phyloP scores from a whole-genome alignment of 306 rosid species.

The Acacia crassicarpa region DNA sequence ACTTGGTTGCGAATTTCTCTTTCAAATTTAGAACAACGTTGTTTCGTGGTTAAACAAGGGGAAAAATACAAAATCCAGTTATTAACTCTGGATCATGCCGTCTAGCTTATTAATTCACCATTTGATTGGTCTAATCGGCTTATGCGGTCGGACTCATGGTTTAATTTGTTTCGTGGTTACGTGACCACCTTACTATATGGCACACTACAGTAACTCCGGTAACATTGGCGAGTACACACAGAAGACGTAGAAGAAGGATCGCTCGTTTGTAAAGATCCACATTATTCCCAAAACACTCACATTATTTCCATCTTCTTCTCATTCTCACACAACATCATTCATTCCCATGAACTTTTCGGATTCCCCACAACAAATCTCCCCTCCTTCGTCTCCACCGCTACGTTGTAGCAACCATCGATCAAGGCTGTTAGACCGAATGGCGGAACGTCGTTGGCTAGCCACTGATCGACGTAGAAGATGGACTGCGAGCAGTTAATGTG shows the following conservation, averaged over 20 bases:
- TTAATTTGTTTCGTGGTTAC: too few species aligned
- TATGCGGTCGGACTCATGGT: too few species aligned
- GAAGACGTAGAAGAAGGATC: too few species aligned
- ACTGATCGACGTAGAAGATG: slow-evolving; percentile 28
- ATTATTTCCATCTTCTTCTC: not conserved
- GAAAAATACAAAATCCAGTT: too few species aligned
- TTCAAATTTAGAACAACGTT: too few species aligned
- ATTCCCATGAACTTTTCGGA: not conserved
- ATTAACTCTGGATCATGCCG: too few species aligned
- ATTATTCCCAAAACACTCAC: not conserved
- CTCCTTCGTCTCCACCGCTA: not conserved
- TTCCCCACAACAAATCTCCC: slow-evolving; percentile 16
- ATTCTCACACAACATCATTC: not conserved
- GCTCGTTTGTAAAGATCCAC: not conserved
- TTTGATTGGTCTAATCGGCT: too few species aligned
- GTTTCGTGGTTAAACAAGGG: too few species aligned
- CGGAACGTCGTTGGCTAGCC: slow-evolving; percentile 31
- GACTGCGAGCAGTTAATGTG: slow-evolving; percentile 29
- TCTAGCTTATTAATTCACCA: too few species aligned
- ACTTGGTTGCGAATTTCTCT: too few species aligned
- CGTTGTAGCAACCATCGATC: slow-evolving; percentile 11
- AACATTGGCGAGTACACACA: not conserved
- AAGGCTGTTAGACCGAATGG: slow-evolving; percentile 15
- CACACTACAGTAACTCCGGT: too few species aligned
- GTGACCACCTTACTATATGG: too few species aligned